These are phyloP conservation scores for Erodium texanum DNA, from an alignment of 441 rosid species.

Conservation along the genomic window DNA sequence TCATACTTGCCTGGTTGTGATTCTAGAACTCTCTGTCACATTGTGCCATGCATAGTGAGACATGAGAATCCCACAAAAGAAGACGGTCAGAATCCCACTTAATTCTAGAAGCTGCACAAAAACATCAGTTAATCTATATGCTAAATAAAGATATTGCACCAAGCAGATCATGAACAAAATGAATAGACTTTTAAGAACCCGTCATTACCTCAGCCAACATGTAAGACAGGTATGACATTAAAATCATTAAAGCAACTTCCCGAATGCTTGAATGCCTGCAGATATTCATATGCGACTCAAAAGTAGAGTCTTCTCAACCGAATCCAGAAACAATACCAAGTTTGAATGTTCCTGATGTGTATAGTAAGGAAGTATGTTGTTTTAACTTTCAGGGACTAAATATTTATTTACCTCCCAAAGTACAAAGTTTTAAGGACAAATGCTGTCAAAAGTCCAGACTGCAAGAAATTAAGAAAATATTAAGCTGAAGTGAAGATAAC, in stretches of 20 bases:
- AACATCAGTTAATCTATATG: not conserved
- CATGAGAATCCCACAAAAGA: conserved; percentile 84
- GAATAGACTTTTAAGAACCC: no score
- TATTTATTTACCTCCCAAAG: conserved; percentile 46
- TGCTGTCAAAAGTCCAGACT: conserved; percentile 75
- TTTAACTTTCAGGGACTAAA: not conserved
- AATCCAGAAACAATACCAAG: not conserved
- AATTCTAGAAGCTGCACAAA: conserved; percentile 56
- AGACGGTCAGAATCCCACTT: conserved; percentile 84
- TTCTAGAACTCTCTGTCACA: conserved; percentile 71
- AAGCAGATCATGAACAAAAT: no score
- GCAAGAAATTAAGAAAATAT: conserved; percentile 14
- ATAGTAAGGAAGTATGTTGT: not conserved
- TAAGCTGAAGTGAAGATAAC: not conserved
- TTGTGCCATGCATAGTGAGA: conserved; percentile 87
- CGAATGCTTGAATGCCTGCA: conserved; percentile 71
- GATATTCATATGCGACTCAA: not conserved
- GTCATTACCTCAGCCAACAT: conserved; percentile 81
- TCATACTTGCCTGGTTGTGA: conserved; percentile 59
- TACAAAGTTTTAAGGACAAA: conserved; percentile 48
- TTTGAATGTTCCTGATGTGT: not conserved
- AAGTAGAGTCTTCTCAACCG: no score
- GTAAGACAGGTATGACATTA: conserved; percentile 86
- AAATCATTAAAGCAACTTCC: conserved; percentile 60
- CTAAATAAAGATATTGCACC: not conserved